Evolutionary conservation across 331 rosid genomes (phyloP).

Genomic region (Ulmus americana): DNA sequence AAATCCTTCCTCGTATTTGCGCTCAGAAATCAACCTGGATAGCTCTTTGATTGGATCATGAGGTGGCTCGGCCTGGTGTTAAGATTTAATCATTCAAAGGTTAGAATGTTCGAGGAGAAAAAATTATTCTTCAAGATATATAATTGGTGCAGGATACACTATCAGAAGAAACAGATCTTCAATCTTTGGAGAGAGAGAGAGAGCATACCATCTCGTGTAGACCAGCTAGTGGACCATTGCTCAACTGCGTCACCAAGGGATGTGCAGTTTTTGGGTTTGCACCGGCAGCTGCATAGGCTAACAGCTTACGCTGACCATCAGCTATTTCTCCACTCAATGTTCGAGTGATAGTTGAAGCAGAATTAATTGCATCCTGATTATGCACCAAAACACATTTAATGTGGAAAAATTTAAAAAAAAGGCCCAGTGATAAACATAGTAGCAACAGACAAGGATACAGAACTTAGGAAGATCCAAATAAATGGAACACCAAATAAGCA

Average conservation of each 20-base stretch:
- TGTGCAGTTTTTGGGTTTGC: constrained; percentile 39
- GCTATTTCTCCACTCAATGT: constrained; percentile 60
- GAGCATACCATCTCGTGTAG: constrained; percentile 47
- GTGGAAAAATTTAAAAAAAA: background rate
- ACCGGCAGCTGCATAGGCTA: constrained; percentile 42
- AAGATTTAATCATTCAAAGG: constrained; percentile 5
- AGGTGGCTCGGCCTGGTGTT: constrained; percentile 38
- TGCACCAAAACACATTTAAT: background rate
- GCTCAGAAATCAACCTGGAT: constrained; percentile 49
- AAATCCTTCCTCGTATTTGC: constrained; percentile 65
- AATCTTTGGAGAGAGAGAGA: background rate
- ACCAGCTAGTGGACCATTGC: constrained; percentile 37
- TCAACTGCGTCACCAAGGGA: constrained; percentile 41
- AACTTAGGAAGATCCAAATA: background rate
- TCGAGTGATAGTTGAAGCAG: constrained; percentile 57
- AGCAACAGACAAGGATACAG: background rate
- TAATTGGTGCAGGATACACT: background rate
- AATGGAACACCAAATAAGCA: background rate
- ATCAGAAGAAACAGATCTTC: background rate
- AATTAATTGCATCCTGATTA: constrained; percentile 56
- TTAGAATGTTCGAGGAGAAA: background rate
- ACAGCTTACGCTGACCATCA: constrained; percentile 52
- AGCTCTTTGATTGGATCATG: constrained; percentile 60
- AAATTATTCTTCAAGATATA: background rate
- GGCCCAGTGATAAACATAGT: too few species aligned